Conservation (phyloP, 2,329 filamentous ascomycete species). For the Botrytis galanthina region DNA sequence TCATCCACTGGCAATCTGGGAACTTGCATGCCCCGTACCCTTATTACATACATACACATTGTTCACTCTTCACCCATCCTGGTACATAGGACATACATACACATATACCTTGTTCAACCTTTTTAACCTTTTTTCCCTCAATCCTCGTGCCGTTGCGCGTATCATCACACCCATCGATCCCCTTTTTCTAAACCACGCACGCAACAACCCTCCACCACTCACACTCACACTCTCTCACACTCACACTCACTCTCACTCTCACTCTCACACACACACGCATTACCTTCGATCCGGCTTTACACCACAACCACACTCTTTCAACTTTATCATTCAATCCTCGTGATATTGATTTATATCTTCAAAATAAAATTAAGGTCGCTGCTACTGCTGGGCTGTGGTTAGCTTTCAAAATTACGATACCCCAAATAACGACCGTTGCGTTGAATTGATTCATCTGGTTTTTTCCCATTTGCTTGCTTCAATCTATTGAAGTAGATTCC, state of each 20-base stretch:
- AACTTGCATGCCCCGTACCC: neutral
- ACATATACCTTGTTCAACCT: neutral
- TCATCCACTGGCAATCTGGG: neutral
- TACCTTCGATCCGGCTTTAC: neutral
- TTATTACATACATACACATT: neutral
- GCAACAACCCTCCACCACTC: neutral
- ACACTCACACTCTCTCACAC: neutral
- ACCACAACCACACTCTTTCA: conserved; percentile 5
- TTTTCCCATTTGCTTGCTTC: neutral
- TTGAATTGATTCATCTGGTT: conserved; percentile 2
- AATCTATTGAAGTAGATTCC: neutral
- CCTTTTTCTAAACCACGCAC: conserved; percentile 8
- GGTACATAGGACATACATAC: neutral
- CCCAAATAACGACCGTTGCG: neutral
- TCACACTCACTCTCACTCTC: neutral
- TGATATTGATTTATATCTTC: neutral
- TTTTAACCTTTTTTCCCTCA: conserved; percentile 4
- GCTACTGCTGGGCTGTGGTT: conserved; percentile 21
- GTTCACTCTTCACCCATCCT: neutral
- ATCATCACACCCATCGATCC: conserved; percentile 9
- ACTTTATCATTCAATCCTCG: neutral
- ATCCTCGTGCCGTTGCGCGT: conserved; percentile 10
- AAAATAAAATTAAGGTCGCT: neutral
- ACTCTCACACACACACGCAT: neutral
- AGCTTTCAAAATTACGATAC: conserved; percentile 4